phyloP scores from a whole-genome alignment of 1,139 yeast genomes.

The Wickerhamomyces sp. region DNA sequence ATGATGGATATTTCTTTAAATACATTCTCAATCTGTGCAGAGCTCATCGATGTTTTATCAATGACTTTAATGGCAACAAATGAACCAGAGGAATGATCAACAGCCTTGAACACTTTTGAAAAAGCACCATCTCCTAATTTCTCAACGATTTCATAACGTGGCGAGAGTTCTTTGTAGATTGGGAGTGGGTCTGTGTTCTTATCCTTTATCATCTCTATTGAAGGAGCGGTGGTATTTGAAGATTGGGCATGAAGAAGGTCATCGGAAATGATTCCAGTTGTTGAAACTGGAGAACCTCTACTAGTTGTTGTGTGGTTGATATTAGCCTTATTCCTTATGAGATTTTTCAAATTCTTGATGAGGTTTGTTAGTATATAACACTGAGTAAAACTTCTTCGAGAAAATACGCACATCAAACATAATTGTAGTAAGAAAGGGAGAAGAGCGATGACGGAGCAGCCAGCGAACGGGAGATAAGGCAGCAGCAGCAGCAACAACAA shows the following conservation, averaged over 20 bases:
- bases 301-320: neutral
- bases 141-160: slow-evolving; percentile 26
- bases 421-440: neutral
- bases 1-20: slow-evolving; percentile 74
- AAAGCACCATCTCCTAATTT: slow-evolving; percentile 86
- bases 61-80: slow-evolving; percentile 81
- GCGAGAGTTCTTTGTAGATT: slow-evolving; percentile 14
- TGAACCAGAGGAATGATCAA: slow-evolving; percentile 10
- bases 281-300: neutral
- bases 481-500: neutral
- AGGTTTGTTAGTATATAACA: neutral
- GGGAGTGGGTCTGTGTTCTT: slow-evolving; percentile 4
- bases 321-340: slow-evolving; percentile 8
- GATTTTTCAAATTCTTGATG: slow-evolving; percentile 13
- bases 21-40: slow-evolving; percentile 35
- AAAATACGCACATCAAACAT: slow-evolving; percentile 17
- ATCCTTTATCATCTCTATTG: neutral
- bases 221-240: neutral
- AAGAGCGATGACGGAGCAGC: neutral
- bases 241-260: neutral
- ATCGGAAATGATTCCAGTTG: neutral
- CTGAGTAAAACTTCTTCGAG: neutral
- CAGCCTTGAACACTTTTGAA: slow-evolving; percentile 76
- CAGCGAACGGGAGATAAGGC: neutral
- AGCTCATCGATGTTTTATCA: slow-evolving; percentile 51